Percentiles rank a stretch among this genome's conserved stretches.
Evolutionary conservation across 768 basidiomycete species (phyloP).

Genomic region (Pleurotus ostreatus): DNA sequence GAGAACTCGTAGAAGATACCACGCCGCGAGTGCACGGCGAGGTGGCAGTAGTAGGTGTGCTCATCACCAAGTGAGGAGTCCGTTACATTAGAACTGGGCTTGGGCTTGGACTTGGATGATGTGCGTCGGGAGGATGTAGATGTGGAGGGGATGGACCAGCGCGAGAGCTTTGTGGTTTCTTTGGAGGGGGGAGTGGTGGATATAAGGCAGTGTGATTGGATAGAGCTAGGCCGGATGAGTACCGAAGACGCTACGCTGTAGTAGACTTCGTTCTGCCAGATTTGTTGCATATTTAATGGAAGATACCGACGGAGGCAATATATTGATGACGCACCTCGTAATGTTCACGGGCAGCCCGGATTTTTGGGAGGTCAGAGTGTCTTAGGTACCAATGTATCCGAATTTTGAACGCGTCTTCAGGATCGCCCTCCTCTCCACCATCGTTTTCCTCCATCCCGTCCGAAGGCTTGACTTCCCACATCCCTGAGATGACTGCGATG

Average conservation of each 20-base stretch:
- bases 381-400: conserved; percentile 76
- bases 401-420: conserved; percentile 41
- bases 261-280: conserved; percentile 71
- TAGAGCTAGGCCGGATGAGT: conserved; percentile 44
- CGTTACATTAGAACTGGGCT: conserved; percentile 7
- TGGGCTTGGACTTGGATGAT: conserved; percentile 20
- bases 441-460: conserved; percentile 22
- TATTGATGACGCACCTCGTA: conserved; percentile 40
- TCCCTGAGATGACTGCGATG: conserved; percentile 63
- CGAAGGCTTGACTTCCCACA: conserved; percentile 50
- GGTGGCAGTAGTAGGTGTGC: conserved; percentile 48
- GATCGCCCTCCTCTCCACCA: conserved; percentile 22
- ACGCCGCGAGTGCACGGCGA: conserved; percentile 53
- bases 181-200: conserved; percentile 22
- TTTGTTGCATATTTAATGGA: not conserved
- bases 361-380: conserved; percentile 56
- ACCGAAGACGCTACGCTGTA: conserved; percentile 50
- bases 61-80: not conserved
- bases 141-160: conserved; percentile 10
- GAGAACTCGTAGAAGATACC: conserved; percentile 61
- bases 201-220: conserved; percentile 51
- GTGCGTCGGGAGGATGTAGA: not conserved
- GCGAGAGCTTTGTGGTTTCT: conserved; percentile 9
- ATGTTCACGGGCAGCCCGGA: conserved; percentile 59
- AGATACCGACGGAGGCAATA: not conserved